phyloP scores from a whole-genome alignment of 2,329 filamentous ascomycete species.

The Trichoderma atrobrunneum region DNA sequence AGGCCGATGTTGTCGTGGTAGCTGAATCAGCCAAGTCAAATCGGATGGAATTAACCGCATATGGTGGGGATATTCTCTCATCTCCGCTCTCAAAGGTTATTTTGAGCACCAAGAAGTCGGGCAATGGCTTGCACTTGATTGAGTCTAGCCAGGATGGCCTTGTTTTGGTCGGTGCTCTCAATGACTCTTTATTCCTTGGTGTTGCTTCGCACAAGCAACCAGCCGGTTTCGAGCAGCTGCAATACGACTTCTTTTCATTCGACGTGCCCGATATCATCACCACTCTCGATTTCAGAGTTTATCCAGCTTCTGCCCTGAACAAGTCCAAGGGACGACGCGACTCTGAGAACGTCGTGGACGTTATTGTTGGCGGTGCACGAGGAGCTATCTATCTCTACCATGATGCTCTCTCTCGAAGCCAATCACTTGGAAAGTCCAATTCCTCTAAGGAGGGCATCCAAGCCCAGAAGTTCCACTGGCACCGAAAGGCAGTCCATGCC shows the following conservation, averaged over 20 bases:
- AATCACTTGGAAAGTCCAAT: constrained; percentile 39
- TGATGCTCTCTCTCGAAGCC: constrained; percentile 63
- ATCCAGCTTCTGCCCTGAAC: constrained; percentile 21
- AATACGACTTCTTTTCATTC: constrained; percentile 57
- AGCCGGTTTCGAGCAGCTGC: constrained; percentile 29
- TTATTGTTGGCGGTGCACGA: constrained; percentile 72
- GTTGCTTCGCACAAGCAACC: constrained; percentile 26
- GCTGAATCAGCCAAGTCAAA: constrained; percentile 41
- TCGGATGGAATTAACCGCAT: constrained; percentile 44
- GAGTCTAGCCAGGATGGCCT: constrained; percentile 53
- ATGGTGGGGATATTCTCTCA: constrained; percentile 36
- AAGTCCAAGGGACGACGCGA: constrained; percentile 28
- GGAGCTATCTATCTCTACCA: constrained; percentile 81
- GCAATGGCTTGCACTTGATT: constrained; percentile 41
- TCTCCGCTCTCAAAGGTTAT: constrained; percentile 35
- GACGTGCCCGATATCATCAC: constrained; percentile 63
- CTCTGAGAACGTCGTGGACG: constrained; percentile 54
- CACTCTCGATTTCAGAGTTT: constrained; percentile 61
- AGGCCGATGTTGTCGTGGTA: constrained; percentile 47
- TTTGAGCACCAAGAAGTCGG: constrained; percentile 37
- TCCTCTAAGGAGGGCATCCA: constrained; percentile 49
- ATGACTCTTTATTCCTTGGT: constrained; percentile 39
- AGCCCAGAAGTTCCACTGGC: constrained; percentile 81
- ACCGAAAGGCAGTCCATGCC: constrained; percentile 75
- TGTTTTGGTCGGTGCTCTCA: constrained; percentile 47